Base-by-base conservation (phyloP, 805 yeast species). In the Wickerhamiella nectarea region DNA sequence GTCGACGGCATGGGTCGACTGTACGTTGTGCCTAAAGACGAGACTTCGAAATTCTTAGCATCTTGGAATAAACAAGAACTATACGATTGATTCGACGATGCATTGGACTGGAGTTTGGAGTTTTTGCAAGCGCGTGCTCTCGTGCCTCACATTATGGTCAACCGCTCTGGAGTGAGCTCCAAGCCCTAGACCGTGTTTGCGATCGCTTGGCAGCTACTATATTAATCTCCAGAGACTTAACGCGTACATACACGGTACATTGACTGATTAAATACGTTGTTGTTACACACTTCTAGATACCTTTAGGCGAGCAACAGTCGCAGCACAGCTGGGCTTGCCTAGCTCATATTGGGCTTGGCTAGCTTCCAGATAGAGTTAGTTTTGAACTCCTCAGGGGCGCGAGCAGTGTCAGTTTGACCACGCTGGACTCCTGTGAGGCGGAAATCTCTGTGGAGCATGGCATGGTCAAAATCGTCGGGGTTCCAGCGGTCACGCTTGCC, bases 351-450 rank as follows among this genome's bases (percentile, higher is more conserved):
- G 11, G 53, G 52, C 50, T 47, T 50, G 34, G 49, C 47, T 31
- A 54, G 54, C 60, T 58, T 59, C 67, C 68, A 63, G 38, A 52
- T 52, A n/a, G 81, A 71, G 58, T 72, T 76, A n/a, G 82, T 76
- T 64, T 78, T 80, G 70, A 84, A 83, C 25, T 69, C 71, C 48
- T 79, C 87, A 31, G 86, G 85, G 3, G 93, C 94, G 34, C 70
- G 63, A 6, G 86, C 72, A 35, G 67, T 71, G 50, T 74, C 76
- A 40, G 70, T 59, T 58, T 81, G 89, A 31, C 78, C 87, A 57
- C 94, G 70, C 55, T 65, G 68, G 34, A 70, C 68, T 20, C 94
- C 94, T 9, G 94, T 83, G 55, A 83, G 66, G 51, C 89, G 69
- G 56, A 71, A 68, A 61, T 83, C 94, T 56, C 94, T 70, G 50